These are phyloP conservation scores for Populus hybrid DNA, from an alignment of 441 rosid species.

Conservation along the genomic window DNA sequence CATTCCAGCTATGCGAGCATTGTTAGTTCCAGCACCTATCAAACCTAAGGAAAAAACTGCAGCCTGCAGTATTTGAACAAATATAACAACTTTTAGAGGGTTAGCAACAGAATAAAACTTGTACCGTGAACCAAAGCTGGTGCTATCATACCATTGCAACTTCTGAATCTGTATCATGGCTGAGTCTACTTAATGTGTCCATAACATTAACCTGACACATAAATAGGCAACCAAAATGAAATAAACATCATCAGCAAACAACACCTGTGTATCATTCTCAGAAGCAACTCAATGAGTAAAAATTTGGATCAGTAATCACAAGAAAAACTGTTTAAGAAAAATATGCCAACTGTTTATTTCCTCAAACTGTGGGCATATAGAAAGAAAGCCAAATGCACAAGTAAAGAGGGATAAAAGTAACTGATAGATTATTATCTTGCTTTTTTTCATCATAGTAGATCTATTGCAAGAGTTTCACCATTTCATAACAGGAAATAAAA, in stretches of 20 bases:
- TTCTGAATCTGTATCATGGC: slow-evolving; percentile 95
- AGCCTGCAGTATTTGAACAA: slow-evolving; percentile 48
- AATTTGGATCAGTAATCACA: not conserved
- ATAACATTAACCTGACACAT: slow-evolving; percentile 75
- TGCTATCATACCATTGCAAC: slow-evolving; percentile 74
- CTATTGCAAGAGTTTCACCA: not conserved
- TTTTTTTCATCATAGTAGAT: not conserved
- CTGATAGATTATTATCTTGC: not conserved
- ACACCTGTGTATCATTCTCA: not conserved
- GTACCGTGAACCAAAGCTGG: slow-evolving; percentile 1
- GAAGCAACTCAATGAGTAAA: not conserved
- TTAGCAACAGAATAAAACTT: slow-evolving; percentile 9
- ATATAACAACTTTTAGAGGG: not conserved
- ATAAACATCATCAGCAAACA: not conserved
- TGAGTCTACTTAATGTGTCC: slow-evolving; percentile 96
- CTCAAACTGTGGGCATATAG: not conserved
- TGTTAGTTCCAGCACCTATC: slow-evolving; percentile 96
- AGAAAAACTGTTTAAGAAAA: not conserved
- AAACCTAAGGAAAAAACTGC: slow-evolving; percentile 87
- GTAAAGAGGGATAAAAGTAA: not conserved
- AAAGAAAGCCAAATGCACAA: not conserved
- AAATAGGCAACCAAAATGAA: not conserved
- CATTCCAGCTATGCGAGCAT: slow-evolving; percentile 95
- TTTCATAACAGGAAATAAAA: not conserved
- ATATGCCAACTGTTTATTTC: not conserved